Evolutionary conservation across 177 flowering plant species (phyloP).

Genomic region (Vitis hybrid): DNA sequence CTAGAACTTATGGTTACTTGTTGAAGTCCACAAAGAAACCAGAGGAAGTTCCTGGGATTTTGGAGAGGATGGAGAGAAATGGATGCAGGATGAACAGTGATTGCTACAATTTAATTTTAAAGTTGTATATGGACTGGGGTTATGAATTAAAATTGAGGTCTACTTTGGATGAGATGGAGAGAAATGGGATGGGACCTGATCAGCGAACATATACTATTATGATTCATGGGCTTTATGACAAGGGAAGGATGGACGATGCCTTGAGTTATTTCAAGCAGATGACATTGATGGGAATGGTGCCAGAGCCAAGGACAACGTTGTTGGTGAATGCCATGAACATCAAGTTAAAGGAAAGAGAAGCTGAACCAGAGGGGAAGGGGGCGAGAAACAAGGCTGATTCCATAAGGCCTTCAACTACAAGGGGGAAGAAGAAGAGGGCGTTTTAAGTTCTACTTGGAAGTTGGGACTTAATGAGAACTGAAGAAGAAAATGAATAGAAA

Average conservation of each 20-base stretch:
- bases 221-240: constrained; percentile 64
- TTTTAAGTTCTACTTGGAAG: background rate
- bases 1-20: constrained; percentile 60
- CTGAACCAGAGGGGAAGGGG: constrained; percentile 3
- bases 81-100: constrained; percentile 56
- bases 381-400: background rate
- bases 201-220: constrained; percentile 79
- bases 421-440: constrained; percentile 29
- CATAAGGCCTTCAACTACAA: constrained; percentile 2
- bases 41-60: constrained; percentile 49
- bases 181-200: constrained; percentile 72
- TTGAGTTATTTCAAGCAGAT: constrained; percentile 57
- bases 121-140: constrained; percentile 60
- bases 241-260: constrained; percentile 55
- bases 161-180: constrained; percentile 80
- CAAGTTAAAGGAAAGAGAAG: constrained; percentile 31
- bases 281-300: constrained; percentile 69
- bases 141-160: constrained; percentile 31
- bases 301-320: constrained; percentile 75
- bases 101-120: constrained; percentile 65
- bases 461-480: no score
- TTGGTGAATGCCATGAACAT: constrained; percentile 53
- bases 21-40: constrained; percentile 52
- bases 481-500: no score
- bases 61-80: constrained; percentile 64